Base-by-base conservation (phyloP, 371 early-diverging fungal genomes). In the Parasitella parasitica region DNA sequence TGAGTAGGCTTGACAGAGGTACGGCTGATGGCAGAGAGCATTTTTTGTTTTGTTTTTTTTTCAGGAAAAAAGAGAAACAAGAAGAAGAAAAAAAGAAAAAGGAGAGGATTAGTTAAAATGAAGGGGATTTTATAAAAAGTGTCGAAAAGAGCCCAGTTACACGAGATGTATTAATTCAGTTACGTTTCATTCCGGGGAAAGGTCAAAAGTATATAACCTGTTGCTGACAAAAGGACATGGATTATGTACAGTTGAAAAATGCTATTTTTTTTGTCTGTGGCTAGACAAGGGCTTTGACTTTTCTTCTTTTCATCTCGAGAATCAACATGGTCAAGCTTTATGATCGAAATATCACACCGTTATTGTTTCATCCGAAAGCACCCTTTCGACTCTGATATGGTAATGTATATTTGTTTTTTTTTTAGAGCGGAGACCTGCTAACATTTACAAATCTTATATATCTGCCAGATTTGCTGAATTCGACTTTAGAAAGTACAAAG, bases 21-120 rank as follows among this genome's bases (percentile, higher is more conserved):
- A 57, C 80, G 70, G 66, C 74, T 64, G 62, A 78, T 73, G 67
- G 77, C 57, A 60, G 83, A 73, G 57, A 77, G 70, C 86, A 84
- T 84, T 43, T 66, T 43, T 30, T n/a, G n/a, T n/a, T n/a, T n/a
- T n/a, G n/a, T n/a, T n/a, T 24, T 57, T 56, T 34, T 39, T 35
- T 18, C 8, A 32, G 35, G 13, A 36, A 27, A 16, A 50, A 58
- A 39, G 26, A 55, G 32, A 52, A 59, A 54, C 37, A 53, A 57
- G 48, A 48, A 34, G 50, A 57, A 55, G 34, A 70, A 66, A 41
- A 41, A 46, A 28, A 27, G 41, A 16, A 39, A 22, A 59, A 48
- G 27, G 26, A 22, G 22, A 22, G 43, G 22, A 43, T 43, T 43
- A 22, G 43, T 20, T 43, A 20, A 22, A 56, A 41, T 28, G n/a